Percentiles rank a stretch among this genome's conserved stretches.
Evolutionary conservation across 2,329 filamentous ascomycete species (phyloP).

Genomic region (Didymosphaeria variabile): DNA sequence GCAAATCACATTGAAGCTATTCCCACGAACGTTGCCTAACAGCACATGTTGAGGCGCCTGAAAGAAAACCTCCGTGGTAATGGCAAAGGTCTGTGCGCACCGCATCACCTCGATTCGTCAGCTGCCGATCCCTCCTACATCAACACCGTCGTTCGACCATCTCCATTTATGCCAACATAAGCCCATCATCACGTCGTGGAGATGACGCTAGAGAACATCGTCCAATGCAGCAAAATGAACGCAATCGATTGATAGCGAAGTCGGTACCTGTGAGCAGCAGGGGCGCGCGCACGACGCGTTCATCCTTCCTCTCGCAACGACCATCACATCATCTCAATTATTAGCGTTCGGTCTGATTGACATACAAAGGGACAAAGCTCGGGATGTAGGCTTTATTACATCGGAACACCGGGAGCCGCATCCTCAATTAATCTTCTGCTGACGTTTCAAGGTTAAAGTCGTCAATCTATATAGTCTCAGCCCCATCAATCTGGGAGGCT

Average conservation of each 20-base stretch:
- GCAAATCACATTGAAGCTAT: too few relatives aligned
- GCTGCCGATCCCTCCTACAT: too few relatives aligned
- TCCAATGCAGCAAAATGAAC: not conserved
- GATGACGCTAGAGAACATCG: too few relatives aligned
- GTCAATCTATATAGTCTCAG: slow-evolving; percentile 26
- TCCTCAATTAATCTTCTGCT: slow-evolving; percentile 26
- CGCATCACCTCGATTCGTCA: not conserved
- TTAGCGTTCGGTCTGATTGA: slow-evolving; percentile 29
- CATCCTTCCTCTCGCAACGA: not conserved
- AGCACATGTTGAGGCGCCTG: too few relatives aligned
- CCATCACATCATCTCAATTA: slow-evolving; percentile 2
- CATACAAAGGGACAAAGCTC: slow-evolving; percentile 5
- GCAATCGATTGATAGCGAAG: not conserved
- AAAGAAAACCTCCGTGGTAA: too few relatives aligned
- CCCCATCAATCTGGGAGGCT: slow-evolving; percentile 23
- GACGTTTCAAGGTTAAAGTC: slow-evolving; percentile 37
- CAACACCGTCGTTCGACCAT: too few relatives aligned
- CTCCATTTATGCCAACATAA: not conserved
- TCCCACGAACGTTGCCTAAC: too few relatives aligned
- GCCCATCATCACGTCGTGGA: not conserved
- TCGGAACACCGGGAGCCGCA: slow-evolving; percentile 15
- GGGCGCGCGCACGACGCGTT: not conserved
- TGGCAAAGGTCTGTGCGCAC: not conserved
- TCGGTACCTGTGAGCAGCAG: not conserved
- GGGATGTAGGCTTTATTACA: slow-evolving; percentile 19